Base-by-base conservation (phyloP, 345 rosid genomes). In the Stellera chamaejasme region DNA sequence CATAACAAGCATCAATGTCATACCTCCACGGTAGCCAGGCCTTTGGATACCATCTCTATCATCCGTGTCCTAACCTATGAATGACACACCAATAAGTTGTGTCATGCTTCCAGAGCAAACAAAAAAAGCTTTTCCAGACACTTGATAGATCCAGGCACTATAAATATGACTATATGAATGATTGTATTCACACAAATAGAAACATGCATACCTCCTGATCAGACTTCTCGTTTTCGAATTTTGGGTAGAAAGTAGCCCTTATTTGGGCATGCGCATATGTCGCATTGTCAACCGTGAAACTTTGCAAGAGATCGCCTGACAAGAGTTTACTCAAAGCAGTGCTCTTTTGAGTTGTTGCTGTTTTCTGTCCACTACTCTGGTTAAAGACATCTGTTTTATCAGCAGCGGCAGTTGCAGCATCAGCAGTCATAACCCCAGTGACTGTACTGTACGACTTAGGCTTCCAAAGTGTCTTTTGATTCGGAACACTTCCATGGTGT, bases 201-300 rank as follows among this genome's bases (percentile, higher is more conserved):
- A 13, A n/a, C 12, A 14, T n/a, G 16, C n/a, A 0, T 68, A 89
- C 99, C 97, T 93, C 97, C 66, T 93, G 97, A 72, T 93, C 99
- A 49, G 99, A 76, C 81, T 93, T 89, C 76, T 93, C 99, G 50
- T 93, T 93, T 70, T 93, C 99, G 50, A 93, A 93, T 68, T 93
- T 93, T 36, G 97, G 99, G 69, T 93, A 93, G 70, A 93, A 93
- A 55, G 96, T 81, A 57, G 99, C 99, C 77, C 97, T 84, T 45
- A 93, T 79, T 73, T 86, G 88, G 10, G 97, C 94, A 48, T 49
- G 69, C 25, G 89, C 66, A 59, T 81, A 82, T 16, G 86, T 74
- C 3, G 84, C 68, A 43, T 77, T 79, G 60, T 89, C 91, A 66
- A 88, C 90, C 2, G 61, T 58, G 62, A 88, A 91, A 25, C 75